A percentile compares a stretch with the other conserved stretches of the same genome.
Evolutionary conservation across 2,329 filamentous ascomycete genomes (phyloP).

Genomic region (Drechslerella stenobrocha): DNA sequence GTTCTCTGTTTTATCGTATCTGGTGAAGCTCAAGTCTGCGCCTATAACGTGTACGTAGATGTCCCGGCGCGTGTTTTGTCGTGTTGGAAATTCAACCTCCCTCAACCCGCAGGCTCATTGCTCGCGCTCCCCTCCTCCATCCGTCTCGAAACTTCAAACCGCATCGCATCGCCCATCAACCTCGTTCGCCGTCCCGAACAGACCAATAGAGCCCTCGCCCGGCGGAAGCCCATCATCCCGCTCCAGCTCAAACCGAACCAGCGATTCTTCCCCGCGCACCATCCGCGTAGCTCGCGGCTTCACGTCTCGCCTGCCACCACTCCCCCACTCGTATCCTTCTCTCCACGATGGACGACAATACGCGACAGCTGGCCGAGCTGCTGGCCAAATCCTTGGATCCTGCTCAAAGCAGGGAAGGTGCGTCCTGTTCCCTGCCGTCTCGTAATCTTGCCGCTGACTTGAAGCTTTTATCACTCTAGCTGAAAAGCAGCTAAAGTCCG

Average conservation of each 20-base stretch:
- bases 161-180: too few species aligned
- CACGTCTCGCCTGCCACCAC: slow-evolving; percentile 1
- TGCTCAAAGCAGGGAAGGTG: slow-evolving; percentile 85
- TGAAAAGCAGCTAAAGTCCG: slow-evolving; percentile 71
- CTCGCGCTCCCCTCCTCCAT: background rate
- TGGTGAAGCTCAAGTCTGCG: background rate
- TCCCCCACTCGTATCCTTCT: background rate
- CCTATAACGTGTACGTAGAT: background rate
- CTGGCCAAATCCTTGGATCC: slow-evolving; percentile 90
- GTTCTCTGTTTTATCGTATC: background rate
- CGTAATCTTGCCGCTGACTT: slow-evolving; percentile 9
- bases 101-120: background rate
- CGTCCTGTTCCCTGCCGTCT: slow-evolving; percentile 52
- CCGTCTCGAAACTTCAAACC: too few species aligned
- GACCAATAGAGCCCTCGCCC: too few species aligned
- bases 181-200: too few species aligned
- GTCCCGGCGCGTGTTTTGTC: background rate
- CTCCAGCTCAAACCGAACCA: too few species aligned
- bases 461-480: slow-evolving; percentile 35
- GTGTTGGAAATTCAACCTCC: slow-evolving; percentile 1
- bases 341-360: slow-evolving; percentile 64
- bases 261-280: background rate
- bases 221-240: too few species aligned
- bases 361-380: slow-evolving; percentile 73
- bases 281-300: background rate